Percentiles rank a stretch among this genome's conserved stretches.
Conservation (phyloP, 2,329 filamentous ascomycete species). For the Ophiostoma sp. region DNA sequence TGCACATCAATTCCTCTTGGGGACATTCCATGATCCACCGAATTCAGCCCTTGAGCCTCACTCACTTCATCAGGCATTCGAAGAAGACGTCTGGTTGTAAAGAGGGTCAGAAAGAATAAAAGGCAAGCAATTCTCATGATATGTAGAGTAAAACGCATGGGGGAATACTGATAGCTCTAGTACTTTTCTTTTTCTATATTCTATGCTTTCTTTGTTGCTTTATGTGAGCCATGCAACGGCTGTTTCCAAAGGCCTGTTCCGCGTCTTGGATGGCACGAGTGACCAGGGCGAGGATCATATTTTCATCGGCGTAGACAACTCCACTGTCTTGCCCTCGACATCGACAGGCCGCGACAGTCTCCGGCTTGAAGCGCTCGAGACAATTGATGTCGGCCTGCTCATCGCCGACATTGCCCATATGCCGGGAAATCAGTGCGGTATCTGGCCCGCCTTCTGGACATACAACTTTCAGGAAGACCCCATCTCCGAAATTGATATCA, state of each 20-base stretch:
- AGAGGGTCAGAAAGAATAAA: background rate
- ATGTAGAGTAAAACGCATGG: background rate
- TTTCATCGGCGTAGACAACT: background rate
- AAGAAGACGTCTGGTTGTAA: no score
- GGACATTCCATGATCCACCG: background rate
- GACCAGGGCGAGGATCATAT: background rate
- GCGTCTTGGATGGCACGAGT: background rate
- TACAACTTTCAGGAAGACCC: slow-evolving; percentile 41
- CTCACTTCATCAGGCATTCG: background rate
- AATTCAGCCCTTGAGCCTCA: background rate
- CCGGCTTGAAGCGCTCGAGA: slow-evolving; percentile 42
- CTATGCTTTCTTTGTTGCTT: background rate
- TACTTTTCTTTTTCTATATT: background rate
- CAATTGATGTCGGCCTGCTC: slow-evolving; percentile 44
- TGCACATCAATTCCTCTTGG: background rate
- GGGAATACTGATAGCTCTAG: no score
- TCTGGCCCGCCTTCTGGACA: slow-evolving; percentile 44
- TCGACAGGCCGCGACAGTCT: slow-evolving; percentile 33
- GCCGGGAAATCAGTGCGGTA: slow-evolving; percentile 43
- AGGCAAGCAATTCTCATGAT: background rate
- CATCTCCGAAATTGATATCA: slow-evolving; percentile 50
- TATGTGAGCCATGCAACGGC: background rate
- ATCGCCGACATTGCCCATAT: slow-evolving; percentile 46
- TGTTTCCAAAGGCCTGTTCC: background rate
- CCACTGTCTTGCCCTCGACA: background rate